Conservation (phyloP, 768 basidiomycete genomes). For the Leccinum rimulosum region DNA sequence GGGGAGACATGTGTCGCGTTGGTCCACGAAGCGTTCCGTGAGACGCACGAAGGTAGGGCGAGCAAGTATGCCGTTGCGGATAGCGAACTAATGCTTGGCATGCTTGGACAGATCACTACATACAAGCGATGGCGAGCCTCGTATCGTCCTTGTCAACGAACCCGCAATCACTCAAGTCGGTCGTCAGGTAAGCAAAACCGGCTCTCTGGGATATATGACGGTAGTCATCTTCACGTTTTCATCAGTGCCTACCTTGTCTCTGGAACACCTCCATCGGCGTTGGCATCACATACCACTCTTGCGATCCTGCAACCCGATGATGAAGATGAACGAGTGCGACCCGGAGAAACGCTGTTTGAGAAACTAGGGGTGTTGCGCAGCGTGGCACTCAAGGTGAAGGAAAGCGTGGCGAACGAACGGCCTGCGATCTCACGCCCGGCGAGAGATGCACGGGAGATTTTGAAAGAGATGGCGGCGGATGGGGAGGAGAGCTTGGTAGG, state of each 20-base stretch:
- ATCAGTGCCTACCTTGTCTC: conserved; percentile 58
- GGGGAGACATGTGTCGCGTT: conserved; percentile 73
- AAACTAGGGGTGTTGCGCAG: conserved; percentile 56
- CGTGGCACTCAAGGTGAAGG: conserved; percentile 72
- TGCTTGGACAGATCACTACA: conserved; percentile 56
- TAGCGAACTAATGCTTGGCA: not conserved
- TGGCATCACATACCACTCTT: conserved; percentile 60
- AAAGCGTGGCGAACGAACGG: conserved; percentile 65
- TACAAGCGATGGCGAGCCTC: conserved; percentile 59
- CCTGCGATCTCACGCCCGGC: conserved; percentile 76
- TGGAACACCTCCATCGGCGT: conserved; percentile 64
- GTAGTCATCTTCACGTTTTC: conserved; percentile 7
- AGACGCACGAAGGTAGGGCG: conserved; percentile 57
- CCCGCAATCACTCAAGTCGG: conserved; percentile 58
- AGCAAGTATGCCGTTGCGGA: fast-evolving
- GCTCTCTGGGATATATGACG: not conserved
- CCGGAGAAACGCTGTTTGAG: conserved; percentile 54
- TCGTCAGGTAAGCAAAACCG: conserved; percentile 57
- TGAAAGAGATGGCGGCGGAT: conserved; percentile 37
- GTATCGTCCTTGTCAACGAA: conserved; percentile 62
- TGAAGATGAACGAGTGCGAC: conserved; percentile 12
- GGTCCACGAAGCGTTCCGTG: conserved; percentile 75
- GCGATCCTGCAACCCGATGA: conserved; percentile 53
- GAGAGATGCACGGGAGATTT: conserved; percentile 74
- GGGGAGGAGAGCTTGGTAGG: conserved; percentile 28